These are phyloP conservation scores for Penicillium antarcticum DNA, from an alignment of 495 filamentous ascomycete genomes.

Conservation along the genomic window DNA sequence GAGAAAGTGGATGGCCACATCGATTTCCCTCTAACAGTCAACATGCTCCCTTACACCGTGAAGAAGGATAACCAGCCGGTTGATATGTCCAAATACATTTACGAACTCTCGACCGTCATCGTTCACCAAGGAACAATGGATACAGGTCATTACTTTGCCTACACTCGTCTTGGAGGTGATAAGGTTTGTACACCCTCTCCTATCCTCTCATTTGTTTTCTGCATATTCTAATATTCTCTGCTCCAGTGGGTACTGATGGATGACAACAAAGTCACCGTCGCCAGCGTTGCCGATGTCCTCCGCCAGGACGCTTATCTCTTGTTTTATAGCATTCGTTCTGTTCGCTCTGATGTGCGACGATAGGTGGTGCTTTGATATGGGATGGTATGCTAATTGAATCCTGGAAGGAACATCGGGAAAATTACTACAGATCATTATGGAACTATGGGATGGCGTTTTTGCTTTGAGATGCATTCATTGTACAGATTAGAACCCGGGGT, in stretches of 20 bases:
- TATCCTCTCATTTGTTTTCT: background rate
- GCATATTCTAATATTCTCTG: slow-evolving; percentile 11
- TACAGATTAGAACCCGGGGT: no score
- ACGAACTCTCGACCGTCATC: slow-evolving; percentile 80
- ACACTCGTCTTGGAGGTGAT: slow-evolving; percentile 67
- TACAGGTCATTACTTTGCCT: slow-evolving; percentile 86
- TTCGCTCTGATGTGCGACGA: slow-evolving; percentile 25
- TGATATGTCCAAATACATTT: slow-evolving; percentile 58
- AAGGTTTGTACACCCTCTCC: slow-evolving; percentile 49
- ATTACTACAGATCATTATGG: no score
- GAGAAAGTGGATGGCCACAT: slow-evolving; percentile 80
- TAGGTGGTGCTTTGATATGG: background rate
- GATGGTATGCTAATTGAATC: no score
- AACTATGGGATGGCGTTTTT: no score
- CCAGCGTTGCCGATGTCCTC: slow-evolving; percentile 74
- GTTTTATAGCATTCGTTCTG: slow-evolving; percentile 73
- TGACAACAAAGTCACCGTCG: slow-evolving; percentile 82
- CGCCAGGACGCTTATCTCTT: slow-evolving; percentile 79
- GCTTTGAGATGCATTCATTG: no score
- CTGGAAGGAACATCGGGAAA: no score
- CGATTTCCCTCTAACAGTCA: slow-evolving; percentile 78
- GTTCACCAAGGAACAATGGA: slow-evolving; percentile 84
- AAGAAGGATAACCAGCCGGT: slow-evolving; percentile 41
- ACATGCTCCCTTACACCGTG: slow-evolving; percentile 84
- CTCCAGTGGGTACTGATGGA: slow-evolving; percentile 86